A percentile compares a stretch with the other conserved stretches of the same genome.
phyloP scores from a whole-genome alignment of 2,329 filamentous ascomycete genomes.

The Ophiostoma montium region DNA sequence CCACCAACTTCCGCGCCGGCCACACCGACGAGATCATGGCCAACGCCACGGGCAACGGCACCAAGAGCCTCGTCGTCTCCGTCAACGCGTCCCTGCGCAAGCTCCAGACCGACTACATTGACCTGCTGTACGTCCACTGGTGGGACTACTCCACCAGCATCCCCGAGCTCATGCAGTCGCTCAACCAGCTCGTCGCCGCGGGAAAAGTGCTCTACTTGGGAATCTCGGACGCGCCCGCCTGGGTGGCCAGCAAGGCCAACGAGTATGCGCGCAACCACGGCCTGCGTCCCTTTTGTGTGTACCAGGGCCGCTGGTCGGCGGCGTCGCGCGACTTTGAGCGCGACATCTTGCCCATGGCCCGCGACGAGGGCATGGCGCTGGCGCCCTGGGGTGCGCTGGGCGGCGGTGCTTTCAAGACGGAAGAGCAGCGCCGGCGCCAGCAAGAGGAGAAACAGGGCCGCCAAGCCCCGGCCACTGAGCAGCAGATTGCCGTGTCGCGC shows the following conservation, averaged over 20 bases:
- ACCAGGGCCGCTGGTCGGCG: slow-evolving; percentile 51
- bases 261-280: slow-evolving; percentile 46
- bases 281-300: slow-evolving; percentile 44
- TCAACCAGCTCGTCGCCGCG: slow-evolving; percentile 34
- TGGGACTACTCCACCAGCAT: slow-evolving; percentile 43
- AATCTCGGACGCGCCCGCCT: slow-evolving; percentile 42
- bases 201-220: slow-evolving; percentile 48
- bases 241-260: slow-evolving; percentile 38
- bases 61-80: slow-evolving; percentile 45
- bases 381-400: slow-evolving; percentile 40
- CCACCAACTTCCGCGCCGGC: slow-evolving; percentile 37
- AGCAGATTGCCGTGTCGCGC: slow-evolving; percentile 36
- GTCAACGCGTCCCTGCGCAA: slow-evolving; percentile 43
- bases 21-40: slow-evolving; percentile 28
- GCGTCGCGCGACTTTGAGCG: slow-evolving; percentile 52
- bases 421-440: slow-evolving; percentile 16
- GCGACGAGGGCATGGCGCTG: slow-evolving; percentile 40
- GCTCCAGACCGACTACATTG: slow-evolving; percentile 55
- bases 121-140: slow-evolving; percentile 41
- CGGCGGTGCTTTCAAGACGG: slow-evolving; percentile 23
- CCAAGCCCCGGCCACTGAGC: slow-evolving; percentile 28
- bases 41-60: slow-evolving; percentile 44
- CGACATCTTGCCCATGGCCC: slow-evolving; percentile 54
- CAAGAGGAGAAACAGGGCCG: slow-evolving; percentile 22
- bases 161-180: slow-evolving; percentile 43